Conservation (phyloP, 345 rosid species). For the Bruguiera parviflora region DNA sequence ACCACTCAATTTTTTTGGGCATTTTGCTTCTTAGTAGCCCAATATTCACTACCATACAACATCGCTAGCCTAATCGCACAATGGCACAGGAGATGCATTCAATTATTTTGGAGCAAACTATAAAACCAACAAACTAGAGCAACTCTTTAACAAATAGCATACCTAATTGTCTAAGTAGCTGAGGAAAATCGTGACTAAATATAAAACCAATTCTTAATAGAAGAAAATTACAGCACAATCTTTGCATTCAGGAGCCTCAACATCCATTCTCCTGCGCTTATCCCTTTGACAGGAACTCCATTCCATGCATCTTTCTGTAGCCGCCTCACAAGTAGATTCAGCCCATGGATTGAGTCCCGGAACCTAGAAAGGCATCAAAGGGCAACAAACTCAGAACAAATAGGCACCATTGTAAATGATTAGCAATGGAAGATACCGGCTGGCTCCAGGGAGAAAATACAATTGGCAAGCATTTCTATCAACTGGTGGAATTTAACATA, state of each 20-base stretch:
- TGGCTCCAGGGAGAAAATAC: too few relatives aligned
- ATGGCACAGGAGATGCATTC: not conserved
- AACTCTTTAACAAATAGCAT: too few relatives aligned
- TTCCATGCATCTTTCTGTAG: constrained; percentile 24
- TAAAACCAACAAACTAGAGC: too few relatives aligned
- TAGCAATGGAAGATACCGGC: too few relatives aligned
- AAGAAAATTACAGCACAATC: constrained; percentile 34
- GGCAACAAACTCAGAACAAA: not conserved
- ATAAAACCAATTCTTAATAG: not conserved
- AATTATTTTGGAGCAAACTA: too few relatives aligned
- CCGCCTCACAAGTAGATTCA: constrained; percentile 40
- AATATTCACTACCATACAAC: too few relatives aligned
- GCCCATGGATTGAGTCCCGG: constrained; percentile 84
- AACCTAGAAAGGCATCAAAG: constrained; percentile 38
- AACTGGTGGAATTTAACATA: too few relatives aligned
- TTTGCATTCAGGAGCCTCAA: constrained; percentile 48
- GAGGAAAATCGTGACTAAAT: not conserved
- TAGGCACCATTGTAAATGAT: too few relatives aligned
- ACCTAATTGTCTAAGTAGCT: too few relatives aligned
- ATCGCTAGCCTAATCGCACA: not conserved
- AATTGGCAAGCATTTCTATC: too few relatives aligned
- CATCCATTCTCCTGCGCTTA: constrained; percentile 65
- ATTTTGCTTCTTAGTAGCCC: too few relatives aligned
- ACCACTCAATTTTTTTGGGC: too few relatives aligned
- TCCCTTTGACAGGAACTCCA: constrained; percentile 49